Conservation (phyloP, 768 basidiomycete species). For the Sporobolomyces phaffii region DNA sequence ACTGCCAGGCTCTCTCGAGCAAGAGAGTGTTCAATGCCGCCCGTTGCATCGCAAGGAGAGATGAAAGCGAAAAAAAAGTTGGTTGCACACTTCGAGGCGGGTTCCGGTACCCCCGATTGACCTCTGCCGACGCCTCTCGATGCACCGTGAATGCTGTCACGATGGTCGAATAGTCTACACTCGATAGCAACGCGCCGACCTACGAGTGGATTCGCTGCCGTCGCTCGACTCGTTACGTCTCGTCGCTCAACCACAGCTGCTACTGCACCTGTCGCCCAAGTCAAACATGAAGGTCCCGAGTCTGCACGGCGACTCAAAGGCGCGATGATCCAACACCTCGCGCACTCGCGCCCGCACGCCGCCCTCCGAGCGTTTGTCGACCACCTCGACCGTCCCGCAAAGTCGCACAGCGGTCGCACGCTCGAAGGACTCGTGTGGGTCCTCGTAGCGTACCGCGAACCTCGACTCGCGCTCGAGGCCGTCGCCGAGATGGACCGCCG, state of each 20-base stretch:
- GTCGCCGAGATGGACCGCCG: conserved; percentile 11
- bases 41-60: background rate
- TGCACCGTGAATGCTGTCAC: conserved; percentile 6
- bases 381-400: background rate
- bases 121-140: background rate
- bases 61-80: background rate
- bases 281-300: background rate
- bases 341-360: background rate
- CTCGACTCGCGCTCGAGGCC: conserved; percentile 1
- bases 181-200: background rate
- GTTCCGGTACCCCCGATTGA: background rate
- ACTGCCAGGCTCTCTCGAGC: background rate
- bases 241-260: background rate
- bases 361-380: background rate
- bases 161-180: background rate
- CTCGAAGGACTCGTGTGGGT: conserved; percentile 10
- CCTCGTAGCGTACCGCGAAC: conserved; percentile 24
- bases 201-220: no score
- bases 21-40: background rate
- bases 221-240: background rate
- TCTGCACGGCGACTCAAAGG: background rate
- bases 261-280: no score
- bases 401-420: background rate
- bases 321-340: conserved; percentile 14
- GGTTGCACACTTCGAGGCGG: no score